phyloP scores from a whole-genome alignment of 2,329 filamentous ascomycete genomes.

The Pezizomycotina sp. region DNA sequence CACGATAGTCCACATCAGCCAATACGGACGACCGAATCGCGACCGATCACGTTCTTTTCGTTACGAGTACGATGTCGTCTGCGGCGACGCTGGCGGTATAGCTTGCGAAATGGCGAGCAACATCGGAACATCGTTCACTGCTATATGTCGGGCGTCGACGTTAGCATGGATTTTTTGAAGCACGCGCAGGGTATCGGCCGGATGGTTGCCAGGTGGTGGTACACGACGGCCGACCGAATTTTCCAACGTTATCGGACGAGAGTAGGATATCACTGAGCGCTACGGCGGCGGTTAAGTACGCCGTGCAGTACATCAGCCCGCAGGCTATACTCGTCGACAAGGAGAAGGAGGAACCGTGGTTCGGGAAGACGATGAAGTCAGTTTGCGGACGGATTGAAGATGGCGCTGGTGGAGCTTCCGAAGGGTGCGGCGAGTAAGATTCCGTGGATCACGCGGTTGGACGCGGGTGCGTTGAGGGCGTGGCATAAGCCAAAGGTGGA shows the following conservation, averaged over 20 bases:
- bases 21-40: too few relatives aligned
- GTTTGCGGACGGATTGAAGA: conserved; percentile 37
- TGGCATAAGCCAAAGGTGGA: conserved; percentile 71
- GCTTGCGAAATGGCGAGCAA: conserved; percentile 70
- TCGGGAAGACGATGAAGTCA: conserved; percentile 44
- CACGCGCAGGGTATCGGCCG: conserved; percentile 55
- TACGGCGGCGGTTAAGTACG: conserved; percentile 49
- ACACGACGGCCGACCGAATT: conserved; percentile 61
- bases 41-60: too few relatives aligned
- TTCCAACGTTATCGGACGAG: conserved; percentile 51
- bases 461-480: conserved; percentile 53
- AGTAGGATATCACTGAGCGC: conserved; percentile 49
- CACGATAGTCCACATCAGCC: too few relatives aligned
- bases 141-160: conserved; percentile 57
- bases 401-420: conserved; percentile 62
- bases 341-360: conserved; percentile 48
- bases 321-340: conserved; percentile 61
- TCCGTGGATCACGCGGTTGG: conserved; percentile 62
- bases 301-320: conserved; percentile 58
- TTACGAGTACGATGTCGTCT: too few relatives aligned
- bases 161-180: conserved; percentile 52
- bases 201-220: conserved; percentile 47
- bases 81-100: too few relatives aligned
- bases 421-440: conserved; percentile 44
- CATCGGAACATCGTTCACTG: conserved; percentile 63